Conservation (phyloP, 1,284 basidiomycete genomes). For the Phlebopus sp. region DNA sequence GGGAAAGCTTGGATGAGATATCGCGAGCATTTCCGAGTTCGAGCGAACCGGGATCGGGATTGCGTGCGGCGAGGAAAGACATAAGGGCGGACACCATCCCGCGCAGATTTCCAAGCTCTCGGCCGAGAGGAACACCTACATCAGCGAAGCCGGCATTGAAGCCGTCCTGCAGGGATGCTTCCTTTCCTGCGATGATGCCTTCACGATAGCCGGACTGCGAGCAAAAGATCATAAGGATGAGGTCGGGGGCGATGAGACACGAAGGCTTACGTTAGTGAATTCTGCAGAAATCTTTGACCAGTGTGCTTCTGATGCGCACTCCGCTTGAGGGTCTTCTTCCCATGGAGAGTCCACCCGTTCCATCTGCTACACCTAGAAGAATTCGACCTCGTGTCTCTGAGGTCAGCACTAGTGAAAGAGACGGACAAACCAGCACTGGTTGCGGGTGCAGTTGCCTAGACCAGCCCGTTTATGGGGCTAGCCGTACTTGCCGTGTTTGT, state of each 20-base stretch:
- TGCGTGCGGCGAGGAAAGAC: constrained; percentile 43
- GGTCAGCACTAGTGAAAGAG: too few species aligned
- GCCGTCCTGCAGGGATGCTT: constrained; percentile 72
- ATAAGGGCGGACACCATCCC: constrained; percentile 63
- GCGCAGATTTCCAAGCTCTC: constrained; percentile 66
- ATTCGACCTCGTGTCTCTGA: too few species aligned
- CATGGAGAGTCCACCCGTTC: constrained; percentile 51
- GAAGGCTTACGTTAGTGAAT: constrained; percentile 57
- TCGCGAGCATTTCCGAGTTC: constrained; percentile 44
- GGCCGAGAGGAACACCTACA: constrained; percentile 72
- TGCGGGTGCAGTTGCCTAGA: too few species aligned
- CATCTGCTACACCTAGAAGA: too few species aligned
- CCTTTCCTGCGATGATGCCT: constrained; percentile 84
- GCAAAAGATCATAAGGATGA: constrained; percentile 5
- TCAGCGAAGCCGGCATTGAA: constrained; percentile 78
- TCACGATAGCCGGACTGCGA: constrained; percentile 85
- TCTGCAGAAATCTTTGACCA: constrained; percentile 64
- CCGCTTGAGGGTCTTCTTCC: constrained; percentile 42
- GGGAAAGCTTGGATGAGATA: constrained; percentile 51
- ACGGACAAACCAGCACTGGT: too few species aligned
- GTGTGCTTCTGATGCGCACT: constrained; percentile 43
- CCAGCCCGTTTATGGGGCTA: too few species aligned
- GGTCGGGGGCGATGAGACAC: background rate
- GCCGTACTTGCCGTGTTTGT: too few species aligned
- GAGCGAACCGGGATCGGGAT: constrained; percentile 1